A percentile compares a stretch with the other conserved stretches of the same genome.
Conservation (phyloP, 257 asterid genomes). For the Orobanche coerulescens region DNA sequence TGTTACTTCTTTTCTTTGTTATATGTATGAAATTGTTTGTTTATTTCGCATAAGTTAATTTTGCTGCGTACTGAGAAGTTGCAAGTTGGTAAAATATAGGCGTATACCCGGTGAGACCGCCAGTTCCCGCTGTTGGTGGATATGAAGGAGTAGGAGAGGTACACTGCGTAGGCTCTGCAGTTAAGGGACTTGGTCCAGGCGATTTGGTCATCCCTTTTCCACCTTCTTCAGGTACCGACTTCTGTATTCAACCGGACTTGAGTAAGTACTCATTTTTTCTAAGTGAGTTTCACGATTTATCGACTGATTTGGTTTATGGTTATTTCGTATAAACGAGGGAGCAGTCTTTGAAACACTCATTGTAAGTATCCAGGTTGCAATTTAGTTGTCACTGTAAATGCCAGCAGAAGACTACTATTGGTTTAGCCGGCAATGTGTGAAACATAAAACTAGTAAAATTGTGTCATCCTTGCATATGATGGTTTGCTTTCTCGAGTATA, state of each 20-base stretch:
- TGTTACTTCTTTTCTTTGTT: neutral
- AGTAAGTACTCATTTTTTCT: neutral
- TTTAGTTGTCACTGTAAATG: neutral
- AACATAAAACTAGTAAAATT: neutral
- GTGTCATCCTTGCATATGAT: neutral
- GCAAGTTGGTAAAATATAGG: conserved; percentile 33
- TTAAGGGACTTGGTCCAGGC: conserved; percentile 54
- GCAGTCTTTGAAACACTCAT: neutral
- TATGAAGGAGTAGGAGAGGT: conserved; percentile 98
- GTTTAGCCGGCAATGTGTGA: neutral
- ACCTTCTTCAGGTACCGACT: conserved; percentile 64
- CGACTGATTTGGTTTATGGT: conserved; percentile 7
- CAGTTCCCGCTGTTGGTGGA: conserved; percentile 90
- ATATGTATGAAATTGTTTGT: neutral
- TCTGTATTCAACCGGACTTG: conserved; percentile 1
- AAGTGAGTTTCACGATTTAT: neutral
- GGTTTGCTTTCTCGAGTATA: neutral
- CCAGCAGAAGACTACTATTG: neutral
- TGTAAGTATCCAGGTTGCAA: neutral
- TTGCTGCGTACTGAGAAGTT: neutral
- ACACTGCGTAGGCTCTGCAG: conserved; percentile 67
- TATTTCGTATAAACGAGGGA: neutral
- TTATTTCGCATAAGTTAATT: too few species aligned
- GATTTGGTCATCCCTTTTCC: conserved; percentile 97
- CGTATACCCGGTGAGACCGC: conserved; percentile 92